Percentiles rank a stretch among this genome's conserved stretches.
These are phyloP conservation scores for Arachnopeziza araneosa DNA, from an alignment of 2,329 filamentous ascomycete genomes.

Conservation along the genomic window DNA sequence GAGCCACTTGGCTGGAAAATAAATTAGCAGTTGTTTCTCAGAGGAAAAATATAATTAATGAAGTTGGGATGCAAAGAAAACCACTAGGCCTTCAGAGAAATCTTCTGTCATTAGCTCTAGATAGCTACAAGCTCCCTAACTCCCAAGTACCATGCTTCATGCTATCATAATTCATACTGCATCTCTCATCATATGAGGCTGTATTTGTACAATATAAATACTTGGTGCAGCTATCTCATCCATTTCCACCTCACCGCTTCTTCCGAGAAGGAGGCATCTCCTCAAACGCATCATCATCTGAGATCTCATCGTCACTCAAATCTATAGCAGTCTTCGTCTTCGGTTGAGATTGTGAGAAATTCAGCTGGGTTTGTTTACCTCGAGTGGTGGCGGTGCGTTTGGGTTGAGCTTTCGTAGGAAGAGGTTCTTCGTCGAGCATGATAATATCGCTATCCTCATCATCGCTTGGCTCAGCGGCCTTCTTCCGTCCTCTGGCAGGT, in stretches of 20 bases:
- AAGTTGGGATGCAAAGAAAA: too few relatives aligned
- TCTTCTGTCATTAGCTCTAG: background rate
- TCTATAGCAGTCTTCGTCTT: constrained; percentile 39
- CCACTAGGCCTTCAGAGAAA: too few relatives aligned
- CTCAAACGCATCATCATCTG: constrained; percentile 54
- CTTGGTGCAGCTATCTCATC: background rate
- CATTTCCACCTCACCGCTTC: background rate
- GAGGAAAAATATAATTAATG: too few relatives aligned
- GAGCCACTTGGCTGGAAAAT: too few relatives aligned
- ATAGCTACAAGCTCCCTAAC: background rate
- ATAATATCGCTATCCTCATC: constrained; percentile 46
- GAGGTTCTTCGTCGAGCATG: constrained; percentile 43
- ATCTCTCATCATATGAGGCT: background rate
- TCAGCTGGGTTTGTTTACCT: constrained; percentile 43
- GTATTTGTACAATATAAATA: background rate
- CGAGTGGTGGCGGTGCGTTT: constrained; percentile 29
- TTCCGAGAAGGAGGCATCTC: constrained; percentile 18
- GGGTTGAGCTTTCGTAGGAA: constrained; percentile 33
- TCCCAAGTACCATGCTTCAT: background rate
- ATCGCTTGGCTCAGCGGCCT: constrained; percentile 30
- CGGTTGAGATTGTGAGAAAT: constrained; percentile 41
- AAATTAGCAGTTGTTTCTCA: too few relatives aligned
- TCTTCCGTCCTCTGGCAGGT: constrained; percentile 39
- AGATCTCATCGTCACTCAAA: constrained; percentile 62
- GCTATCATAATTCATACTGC: background rate